phyloP scores from a whole-genome alignment of 495 filamentous ascomycete species.

The Parmelia sp. region DNA sequence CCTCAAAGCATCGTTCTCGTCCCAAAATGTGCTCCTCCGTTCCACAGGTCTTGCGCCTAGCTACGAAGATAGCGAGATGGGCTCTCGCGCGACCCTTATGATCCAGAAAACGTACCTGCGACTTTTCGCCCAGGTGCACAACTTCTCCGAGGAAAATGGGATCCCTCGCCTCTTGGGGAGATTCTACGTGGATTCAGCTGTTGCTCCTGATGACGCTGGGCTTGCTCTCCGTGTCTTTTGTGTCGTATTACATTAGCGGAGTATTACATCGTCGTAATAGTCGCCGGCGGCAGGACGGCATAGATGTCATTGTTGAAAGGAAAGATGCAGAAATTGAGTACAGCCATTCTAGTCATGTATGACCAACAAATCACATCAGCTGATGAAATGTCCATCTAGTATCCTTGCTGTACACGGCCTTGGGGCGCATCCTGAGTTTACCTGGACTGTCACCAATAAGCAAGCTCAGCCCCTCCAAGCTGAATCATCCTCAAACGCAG shows the following conservation, averaged over 20 bases:
- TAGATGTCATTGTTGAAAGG: not conserved
- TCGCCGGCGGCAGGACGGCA: not conserved
- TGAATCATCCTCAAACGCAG: not conserved
- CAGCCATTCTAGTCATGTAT: constrained; percentile 2
- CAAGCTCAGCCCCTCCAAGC: constrained; percentile 1
- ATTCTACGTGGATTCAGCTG: too few relatives aligned
- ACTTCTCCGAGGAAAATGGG: constrained; percentile 5
- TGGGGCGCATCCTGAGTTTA: constrained; percentile 6
- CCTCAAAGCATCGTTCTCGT: too few relatives aligned
- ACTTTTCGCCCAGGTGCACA: constrained; percentile 7
- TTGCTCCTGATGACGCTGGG: constrained; percentile 4
- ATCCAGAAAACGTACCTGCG: constrained; percentile 3
- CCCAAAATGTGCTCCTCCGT: too few relatives aligned
- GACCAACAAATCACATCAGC: constrained; percentile 1
- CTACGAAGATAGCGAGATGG: constrained; percentile 5
- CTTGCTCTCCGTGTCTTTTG: constrained; percentile 2
- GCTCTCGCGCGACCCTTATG: constrained; percentile 6
- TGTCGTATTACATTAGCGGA: not conserved
- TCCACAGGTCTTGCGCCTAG: too few relatives aligned
- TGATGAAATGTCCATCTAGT: not conserved
- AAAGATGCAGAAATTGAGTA: constrained; percentile 6
- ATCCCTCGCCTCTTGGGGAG: too few relatives aligned
- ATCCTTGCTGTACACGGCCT: constrained; percentile 9
- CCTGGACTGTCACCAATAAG: constrained; percentile 1
- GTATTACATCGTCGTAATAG: not conserved